Conservation (phyloP, 1,284 basidiomycete species). For the Apiotrichum siamense region DNA sequence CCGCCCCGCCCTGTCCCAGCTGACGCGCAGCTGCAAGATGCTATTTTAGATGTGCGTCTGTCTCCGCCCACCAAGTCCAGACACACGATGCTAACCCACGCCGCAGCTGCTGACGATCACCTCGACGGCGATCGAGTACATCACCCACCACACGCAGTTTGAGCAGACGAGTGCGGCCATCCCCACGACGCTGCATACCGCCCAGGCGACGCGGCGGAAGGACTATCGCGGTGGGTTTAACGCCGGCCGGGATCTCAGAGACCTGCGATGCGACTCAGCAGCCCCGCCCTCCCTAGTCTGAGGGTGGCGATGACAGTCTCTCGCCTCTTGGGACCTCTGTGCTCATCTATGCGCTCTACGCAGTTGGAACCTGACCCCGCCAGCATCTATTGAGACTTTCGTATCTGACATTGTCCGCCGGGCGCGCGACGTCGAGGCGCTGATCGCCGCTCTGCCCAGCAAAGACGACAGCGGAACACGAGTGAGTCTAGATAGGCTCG, state of each 20-base stretch:
- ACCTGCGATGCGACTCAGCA: too few species aligned
- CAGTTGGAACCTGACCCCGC: too few species aligned
- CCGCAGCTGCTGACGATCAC: constrained; percentile 43
- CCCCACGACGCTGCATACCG: constrained; percentile 33
- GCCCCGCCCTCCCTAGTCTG: too few species aligned
- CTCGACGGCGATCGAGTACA: constrained; percentile 45
- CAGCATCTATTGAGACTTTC: constrained; percentile 43
- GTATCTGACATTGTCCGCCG: constrained; percentile 40
- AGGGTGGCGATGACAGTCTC: not conserved
- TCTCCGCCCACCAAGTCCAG: not conserved
- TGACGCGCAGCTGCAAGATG: constrained; percentile 43
- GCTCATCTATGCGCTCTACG: too few species aligned
- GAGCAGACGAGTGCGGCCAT: constrained; percentile 39
- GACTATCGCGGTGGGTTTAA: constrained; percentile 32
- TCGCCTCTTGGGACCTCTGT: too few species aligned
- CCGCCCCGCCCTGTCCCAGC: not conserved
- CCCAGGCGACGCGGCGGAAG: constrained; percentile 26
- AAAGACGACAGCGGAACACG: constrained; percentile 32
- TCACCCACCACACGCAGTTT: constrained; percentile 43
- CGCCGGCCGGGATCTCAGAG: not conserved
- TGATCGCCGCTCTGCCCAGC: constrained; percentile 39
- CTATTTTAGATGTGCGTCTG: constrained; percentile 41
- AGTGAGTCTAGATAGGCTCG: constrained; percentile 20
- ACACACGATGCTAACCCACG: too few species aligned
- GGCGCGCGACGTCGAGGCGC: constrained; percentile 41